These are phyloP conservation scores for Cladosporium sp. DNA, from an alignment of 2,329 filamentous ascomycete species.

Conservation along the genomic window DNA sequence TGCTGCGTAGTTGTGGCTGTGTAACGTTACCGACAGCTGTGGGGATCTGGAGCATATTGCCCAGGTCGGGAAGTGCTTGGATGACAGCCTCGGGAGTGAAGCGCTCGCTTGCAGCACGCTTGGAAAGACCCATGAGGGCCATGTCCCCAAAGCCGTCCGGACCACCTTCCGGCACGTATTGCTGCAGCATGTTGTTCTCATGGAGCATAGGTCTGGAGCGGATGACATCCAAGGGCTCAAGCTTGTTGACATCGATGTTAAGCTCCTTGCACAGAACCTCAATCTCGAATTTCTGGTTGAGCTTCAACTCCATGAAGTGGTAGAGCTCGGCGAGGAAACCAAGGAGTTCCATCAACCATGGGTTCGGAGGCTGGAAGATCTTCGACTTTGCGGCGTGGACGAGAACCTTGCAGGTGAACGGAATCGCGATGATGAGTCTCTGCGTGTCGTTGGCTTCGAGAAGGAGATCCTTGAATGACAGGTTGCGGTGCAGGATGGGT, in stretches of 20 bases:
- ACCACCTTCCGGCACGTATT: conserved; percentile 47
- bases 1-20: conserved; percentile 64
- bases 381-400: conserved; percentile 80
- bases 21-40: conserved; percentile 73
- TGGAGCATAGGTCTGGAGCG: conserved; percentile 62
- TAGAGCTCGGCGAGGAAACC: conserved; percentile 90
- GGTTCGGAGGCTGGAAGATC: conserved; percentile 91
- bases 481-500: conserved; percentile 93
- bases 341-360: conserved; percentile 97
- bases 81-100: conserved; percentile 77
- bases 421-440: conserved; percentile 86
- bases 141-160: conserved; percentile 81
- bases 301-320: conserved; percentile 85
- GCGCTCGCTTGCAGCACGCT: conserved; percentile 63
- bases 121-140: conserved; percentile 65
- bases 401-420: conserved; percentile 95
- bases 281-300: conserved; percentile 98
- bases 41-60: conserved; percentile 75
- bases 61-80: conserved; percentile 79
- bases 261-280: conserved; percentile 95
- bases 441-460: conserved; percentile 93
- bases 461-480: conserved; percentile 93
- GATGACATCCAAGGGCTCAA: conserved; percentile 84
- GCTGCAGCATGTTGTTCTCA: conserved; percentile 35
- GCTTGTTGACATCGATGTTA: conserved; percentile 85